Evolutionary conservation across 129 eudicot species (phyloP), one percentile per base, ranked within the genome.

Genomic region (Centaurea solstitialis): DNA sequence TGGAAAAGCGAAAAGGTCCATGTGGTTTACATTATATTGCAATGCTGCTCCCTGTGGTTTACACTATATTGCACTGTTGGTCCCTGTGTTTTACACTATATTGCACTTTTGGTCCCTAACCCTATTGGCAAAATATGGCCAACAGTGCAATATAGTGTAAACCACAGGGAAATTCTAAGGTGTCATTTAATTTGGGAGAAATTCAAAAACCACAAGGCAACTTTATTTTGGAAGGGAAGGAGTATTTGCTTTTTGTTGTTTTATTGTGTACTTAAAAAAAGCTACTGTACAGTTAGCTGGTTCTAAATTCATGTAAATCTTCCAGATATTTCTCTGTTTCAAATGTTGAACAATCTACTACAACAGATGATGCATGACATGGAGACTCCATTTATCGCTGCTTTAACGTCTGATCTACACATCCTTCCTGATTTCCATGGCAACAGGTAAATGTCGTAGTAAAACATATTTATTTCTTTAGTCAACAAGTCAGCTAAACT

Each of bases 361-460:
- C 91, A 90, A 84, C 69, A 87, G 20, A 84, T 88, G 87, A 83
- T 68, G 87, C 79, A 74, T 82, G 98, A 87, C 77, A 40, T 1
- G 75, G 91, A 85, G 9, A 74, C 87, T 82, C 95, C 93, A 41
- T 93, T 96, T 86, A 70, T 93, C 47, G 93, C 99, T 74, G 87
- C 98, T 80, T 87, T 96, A 88, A 96, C 99, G 6, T 76, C 79
- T 50, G 95, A 96, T 79, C 81, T 93, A 17, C 99, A 96, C 41
- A 79, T 96, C 65, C 97, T 96, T 81, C 99, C 99, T 38, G 99
- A 96, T 70, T 96, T 96, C 79, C 99, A 96, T 78, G 99, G 99
- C 78, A 96, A 96, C 92, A 93, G 99, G 99, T 96, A 85, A 43
- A 76, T 41, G 53, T 43, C 38, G 30, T 72, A 61, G 20, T 72